These are phyloP conservation scores for Triadica sebifera DNA, from an alignment of 345 rosid species.

Conservation along the genomic window DNA sequence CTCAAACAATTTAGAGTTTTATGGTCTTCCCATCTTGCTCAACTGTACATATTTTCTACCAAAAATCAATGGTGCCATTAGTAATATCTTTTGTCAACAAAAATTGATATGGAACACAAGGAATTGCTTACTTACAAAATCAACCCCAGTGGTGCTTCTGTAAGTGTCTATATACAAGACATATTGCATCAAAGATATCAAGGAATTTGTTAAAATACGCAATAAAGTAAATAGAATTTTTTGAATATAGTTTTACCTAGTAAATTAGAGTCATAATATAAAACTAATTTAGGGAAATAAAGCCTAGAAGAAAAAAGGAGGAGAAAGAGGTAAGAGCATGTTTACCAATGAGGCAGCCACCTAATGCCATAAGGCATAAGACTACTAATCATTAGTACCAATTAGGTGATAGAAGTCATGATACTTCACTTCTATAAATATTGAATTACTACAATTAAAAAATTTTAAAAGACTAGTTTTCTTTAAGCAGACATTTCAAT, in stretches of 20 bases:
- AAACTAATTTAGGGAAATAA: background rate
- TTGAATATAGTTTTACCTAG: background rate
- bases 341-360: background rate
- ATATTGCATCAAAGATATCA: constrained; percentile 44
- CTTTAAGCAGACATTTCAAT: background rate
- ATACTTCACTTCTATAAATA: background rate
- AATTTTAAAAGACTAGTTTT: background rate
- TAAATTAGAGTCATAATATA: background rate
- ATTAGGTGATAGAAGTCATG: background rate
- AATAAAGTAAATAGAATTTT: background rate
- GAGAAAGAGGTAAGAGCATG: background rate
- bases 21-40: constrained; percentile 38
- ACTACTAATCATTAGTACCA: background rate
- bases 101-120: background rate
- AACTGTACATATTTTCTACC: constrained; percentile 36
- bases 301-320: background rate
- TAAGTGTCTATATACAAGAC: constrained; percentile 71
- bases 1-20: constrained; percentile 33
- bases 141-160: constrained; percentile 82
- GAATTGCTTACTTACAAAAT: constrained; percentile 53
- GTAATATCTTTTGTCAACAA: background rate
- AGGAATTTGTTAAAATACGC: background rate
- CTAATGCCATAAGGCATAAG: background rate
- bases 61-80: background rate
- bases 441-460: background rate